These are phyloP conservation scores for Solanum chmielewskii DNA, from an alignment of 257 asterid species.

Conservation along the genomic window DNA sequence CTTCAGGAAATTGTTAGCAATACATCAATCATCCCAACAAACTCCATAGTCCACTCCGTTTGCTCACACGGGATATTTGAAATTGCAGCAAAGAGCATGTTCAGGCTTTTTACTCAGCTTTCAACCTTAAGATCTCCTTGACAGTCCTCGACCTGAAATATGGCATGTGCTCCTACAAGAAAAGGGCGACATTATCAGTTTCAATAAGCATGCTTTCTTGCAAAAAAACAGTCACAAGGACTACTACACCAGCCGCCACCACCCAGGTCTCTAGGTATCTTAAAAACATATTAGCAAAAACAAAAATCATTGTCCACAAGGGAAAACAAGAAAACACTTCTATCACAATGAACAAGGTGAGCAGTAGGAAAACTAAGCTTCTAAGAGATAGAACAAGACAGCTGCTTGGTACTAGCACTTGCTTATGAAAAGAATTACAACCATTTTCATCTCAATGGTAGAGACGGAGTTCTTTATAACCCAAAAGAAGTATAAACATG, in stretches of 20 bases:
- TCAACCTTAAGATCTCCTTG: conserved; percentile 64
- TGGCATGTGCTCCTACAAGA: conserved; percentile 63
- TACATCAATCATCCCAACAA: background rate
- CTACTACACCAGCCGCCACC: background rate
- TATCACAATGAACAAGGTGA: background rate
- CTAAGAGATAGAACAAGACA: background rate
- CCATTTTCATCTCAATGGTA: background rate
- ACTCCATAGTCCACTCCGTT: background rate
- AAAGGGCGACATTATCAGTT: background rate
- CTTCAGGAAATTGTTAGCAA: background rate
- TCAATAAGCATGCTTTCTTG: background rate
- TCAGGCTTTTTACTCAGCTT: conserved; percentile 46
- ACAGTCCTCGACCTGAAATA: conserved; percentile 76
- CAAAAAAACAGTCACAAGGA: background rate
- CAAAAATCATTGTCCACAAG: background rate
- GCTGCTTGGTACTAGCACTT: background rate
- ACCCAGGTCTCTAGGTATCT: background rate
- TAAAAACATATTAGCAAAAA: background rate
- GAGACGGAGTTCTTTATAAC: background rate
- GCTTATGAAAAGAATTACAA: background rate
- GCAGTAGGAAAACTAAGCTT: background rate
- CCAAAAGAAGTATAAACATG: background rate
- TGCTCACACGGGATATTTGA: background rate
- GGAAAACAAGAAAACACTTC: background rate
- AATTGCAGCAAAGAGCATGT: background rate